Evolutionary conservation across 768 basidiomycete species (phyloP).

Genomic region (Trametes cingulata): DNA sequence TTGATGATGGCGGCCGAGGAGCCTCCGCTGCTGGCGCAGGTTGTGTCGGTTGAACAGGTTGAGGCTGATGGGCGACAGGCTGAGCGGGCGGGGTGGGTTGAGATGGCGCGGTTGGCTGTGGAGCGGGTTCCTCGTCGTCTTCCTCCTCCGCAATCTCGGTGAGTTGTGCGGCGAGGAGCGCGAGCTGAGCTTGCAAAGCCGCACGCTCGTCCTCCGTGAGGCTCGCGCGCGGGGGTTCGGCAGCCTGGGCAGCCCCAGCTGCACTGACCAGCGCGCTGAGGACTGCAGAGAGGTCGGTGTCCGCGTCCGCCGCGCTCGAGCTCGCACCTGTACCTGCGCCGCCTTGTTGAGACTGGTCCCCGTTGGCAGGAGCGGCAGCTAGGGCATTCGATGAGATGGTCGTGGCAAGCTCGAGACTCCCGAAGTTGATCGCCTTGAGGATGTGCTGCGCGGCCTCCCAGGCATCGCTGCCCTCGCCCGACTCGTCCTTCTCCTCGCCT

Average conservation of each 20-base stretch:
- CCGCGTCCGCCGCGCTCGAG: conserved; percentile 15
- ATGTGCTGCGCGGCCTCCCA: conserved; percentile 81
- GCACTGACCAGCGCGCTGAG: conserved; percentile 9
- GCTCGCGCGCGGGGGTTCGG: conserved; percentile 22
- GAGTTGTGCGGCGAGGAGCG: conserved; percentile 70
- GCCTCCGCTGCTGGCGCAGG: neutral
- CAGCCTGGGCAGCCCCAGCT: neutral
- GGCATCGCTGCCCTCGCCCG: conserved; percentile 50
- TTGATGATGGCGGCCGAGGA: neutral
- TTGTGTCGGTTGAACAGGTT: neutral
- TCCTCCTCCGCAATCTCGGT: conserved; percentile 58
- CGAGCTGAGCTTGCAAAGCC: conserved; percentile 71
- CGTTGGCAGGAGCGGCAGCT: neutral
- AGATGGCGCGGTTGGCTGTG: neutral
- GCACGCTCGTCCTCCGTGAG: conserved; percentile 54
- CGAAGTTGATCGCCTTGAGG: conserved; percentile 75
- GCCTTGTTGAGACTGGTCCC: neutral
- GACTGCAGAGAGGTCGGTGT: conserved; percentile 19
- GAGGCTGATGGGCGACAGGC: neutral
- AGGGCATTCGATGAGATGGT: neutral
- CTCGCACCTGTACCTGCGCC: neutral
- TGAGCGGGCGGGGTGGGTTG: neutral
- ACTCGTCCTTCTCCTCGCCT: conserved; percentile 16
- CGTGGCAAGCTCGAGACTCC: conserved; percentile 37
- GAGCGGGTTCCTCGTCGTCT: conserved; percentile 28